Base-by-base conservation (phyloP, 2,329 filamentous ascomycete genomes). In the Hypocreales sp. region DNA sequence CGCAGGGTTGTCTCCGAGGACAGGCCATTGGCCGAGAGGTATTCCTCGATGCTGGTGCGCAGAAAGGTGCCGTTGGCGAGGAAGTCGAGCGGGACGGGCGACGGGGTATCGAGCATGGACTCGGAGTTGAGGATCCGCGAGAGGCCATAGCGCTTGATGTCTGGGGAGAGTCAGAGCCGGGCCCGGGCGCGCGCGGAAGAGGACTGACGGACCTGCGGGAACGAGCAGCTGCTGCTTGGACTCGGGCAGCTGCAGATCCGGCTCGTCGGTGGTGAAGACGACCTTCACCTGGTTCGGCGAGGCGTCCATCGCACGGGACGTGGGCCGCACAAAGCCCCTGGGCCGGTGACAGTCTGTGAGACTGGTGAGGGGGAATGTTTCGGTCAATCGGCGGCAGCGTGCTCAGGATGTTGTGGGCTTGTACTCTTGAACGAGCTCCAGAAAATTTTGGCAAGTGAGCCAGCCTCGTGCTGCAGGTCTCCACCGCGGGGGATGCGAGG, bases 41-140 rank as follows among this genome's bases (percentile, higher is more conserved):
- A 93, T 45, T 94, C 81, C 49, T 93, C 82, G 39, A 98, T 71
- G 12, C 81, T 83, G 15, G 84, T 80, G 35, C 81, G 78, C 27
- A 98, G 69, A 53, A 92, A 94, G 45, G 79, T 76, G 51, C 90
- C 90, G 53, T 94, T 90, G 56, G 92, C 77, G 41, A 98, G 69
- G 59, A 98, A 95, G 55, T 98, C 90, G 55, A 98, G 78, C 12
- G 82, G 82, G 25, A 86, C 66, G 9, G 80, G 72, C 8, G 60
- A 56, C 16, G 62, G 47, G 24, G 71, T 76, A 47, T 66, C 61
- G 50, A 79, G 72, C 66, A 79, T 76, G 19, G 70, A 71, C 58
- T 74, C 69, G 42, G 74, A 78, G 53, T 79, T 79, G 47, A 79
- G 62, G 34, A 79, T 72, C 32, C 72, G 65, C 12, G 73, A 79